These are phyloP conservation scores for Corinectria fuckeliana DNA, from an alignment of 2,329 filamentous ascomycete species.

Conservation along the genomic window DNA sequence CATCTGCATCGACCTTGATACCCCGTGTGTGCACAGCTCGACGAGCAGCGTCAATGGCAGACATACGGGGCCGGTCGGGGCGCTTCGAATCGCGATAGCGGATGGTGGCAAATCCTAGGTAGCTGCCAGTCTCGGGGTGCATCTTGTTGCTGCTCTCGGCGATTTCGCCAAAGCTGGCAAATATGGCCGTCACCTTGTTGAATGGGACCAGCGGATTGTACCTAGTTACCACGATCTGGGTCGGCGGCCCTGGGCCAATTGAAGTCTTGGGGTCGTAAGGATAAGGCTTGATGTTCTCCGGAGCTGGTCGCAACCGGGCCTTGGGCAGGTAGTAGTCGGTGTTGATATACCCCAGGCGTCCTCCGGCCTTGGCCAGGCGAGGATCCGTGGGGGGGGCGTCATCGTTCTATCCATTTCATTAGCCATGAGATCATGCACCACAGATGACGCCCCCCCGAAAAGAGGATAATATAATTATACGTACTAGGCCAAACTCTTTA, in stretches of 20 bases:
- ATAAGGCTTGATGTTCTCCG: slow-evolving; percentile 83
- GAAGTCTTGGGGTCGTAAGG: slow-evolving; percentile 82
- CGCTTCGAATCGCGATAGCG: slow-evolving; percentile 78
- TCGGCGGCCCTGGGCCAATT: slow-evolving; percentile 86
- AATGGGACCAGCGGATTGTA: slow-evolving; percentile 91
- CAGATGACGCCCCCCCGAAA: slow-evolving; percentile 66
- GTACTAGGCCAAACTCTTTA: slow-evolving; percentile 70
- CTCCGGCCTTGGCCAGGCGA: slow-evolving; percentile 71
- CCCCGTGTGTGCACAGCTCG: slow-evolving; percentile 79
- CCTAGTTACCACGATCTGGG: slow-evolving; percentile 91
- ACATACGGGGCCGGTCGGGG: slow-evolving; percentile 52
- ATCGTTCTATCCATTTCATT: slow-evolving; percentile 75
- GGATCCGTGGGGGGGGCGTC: slow-evolving; percentile 82
- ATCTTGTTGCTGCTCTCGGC: slow-evolving; percentile 92
- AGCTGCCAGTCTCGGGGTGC: slow-evolving; percentile 92
- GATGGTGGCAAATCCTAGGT: slow-evolving; percentile 91
- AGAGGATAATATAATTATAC: slow-evolving; percentile 56
- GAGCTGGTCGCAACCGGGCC: slow-evolving; percentile 72
- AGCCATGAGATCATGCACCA: slow-evolving; percentile 60
- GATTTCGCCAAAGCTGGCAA: slow-evolving; percentile 85
- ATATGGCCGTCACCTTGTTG: slow-evolving; percentile 75
- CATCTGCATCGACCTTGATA: slow-evolving; percentile 77
- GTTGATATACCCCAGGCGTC: slow-evolving; percentile 70
- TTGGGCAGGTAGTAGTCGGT: slow-evolving; percentile 74
- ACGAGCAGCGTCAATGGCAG: slow-evolving; percentile 81